Evolutionary conservation across 2,329 filamentous ascomycete species (phyloP).

Genomic region (Cladosporium austrohemisphaericum): DNA sequence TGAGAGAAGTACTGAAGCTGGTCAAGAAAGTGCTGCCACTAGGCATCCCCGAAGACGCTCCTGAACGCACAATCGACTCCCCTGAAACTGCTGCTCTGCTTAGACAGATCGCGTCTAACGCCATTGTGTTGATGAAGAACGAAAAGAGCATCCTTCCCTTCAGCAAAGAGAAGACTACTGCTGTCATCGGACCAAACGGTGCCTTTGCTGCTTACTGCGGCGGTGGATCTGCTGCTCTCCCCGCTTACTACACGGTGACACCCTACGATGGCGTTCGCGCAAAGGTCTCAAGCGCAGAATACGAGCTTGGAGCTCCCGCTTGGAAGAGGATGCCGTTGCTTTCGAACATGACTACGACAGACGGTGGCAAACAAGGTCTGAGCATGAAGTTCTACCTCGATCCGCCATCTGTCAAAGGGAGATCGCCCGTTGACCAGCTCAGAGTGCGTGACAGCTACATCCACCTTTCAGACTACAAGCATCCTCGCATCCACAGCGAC

Average conservation of each 20-base stretch:
- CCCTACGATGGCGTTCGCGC: constrained; percentile 30
- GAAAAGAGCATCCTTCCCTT: constrained; percentile 61
- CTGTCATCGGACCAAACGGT: constrained; percentile 73
- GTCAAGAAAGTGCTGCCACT: constrained; percentile 42
- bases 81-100: constrained; percentile 31
- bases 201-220: constrained; percentile 55
- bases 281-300: constrained; percentile 23
- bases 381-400: constrained; percentile 50
- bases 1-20: constrained; percentile 57
- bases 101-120: constrained; percentile 27
- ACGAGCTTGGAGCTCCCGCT: constrained; percentile 26
- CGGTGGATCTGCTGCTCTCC: constrained; percentile 32
- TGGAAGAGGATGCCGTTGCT: constrained; percentile 31
- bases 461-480: constrained; percentile 52
- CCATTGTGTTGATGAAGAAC: constrained; percentile 58
- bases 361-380: constrained; percentile 24
- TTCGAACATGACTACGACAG: constrained; percentile 23
- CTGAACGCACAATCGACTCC: constrained; percentile 30
- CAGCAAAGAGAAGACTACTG: constrained; percentile 63
- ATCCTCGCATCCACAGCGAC: constrained; percentile 32
- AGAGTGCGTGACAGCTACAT: constrained; percentile 39
- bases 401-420: constrained; percentile 42
- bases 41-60: constrained; percentile 28
- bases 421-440: constrained; percentile 51
- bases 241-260: constrained; percentile 33